Evolutionary conservation across 768 basidiomycete species (phyloP).

Genomic region (Melanogaster broomeanus): DNA sequence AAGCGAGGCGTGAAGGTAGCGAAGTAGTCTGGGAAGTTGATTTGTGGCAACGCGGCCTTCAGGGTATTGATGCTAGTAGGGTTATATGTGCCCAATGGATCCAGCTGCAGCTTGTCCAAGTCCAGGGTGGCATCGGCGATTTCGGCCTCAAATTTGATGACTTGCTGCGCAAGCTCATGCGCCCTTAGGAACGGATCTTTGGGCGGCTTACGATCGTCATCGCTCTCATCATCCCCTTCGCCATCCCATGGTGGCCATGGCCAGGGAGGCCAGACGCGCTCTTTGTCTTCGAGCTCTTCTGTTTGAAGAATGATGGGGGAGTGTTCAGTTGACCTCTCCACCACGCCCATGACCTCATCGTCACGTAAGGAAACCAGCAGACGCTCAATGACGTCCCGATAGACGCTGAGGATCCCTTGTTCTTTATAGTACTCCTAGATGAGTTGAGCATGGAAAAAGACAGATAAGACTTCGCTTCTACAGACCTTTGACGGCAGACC

Average conservation of each 20-base stretch:
- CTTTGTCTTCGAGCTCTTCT: constrained; percentile 36
- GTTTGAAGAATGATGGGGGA: constrained; percentile 35
- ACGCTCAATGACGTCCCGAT: constrained; percentile 65
- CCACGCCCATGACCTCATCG: constrained; percentile 27
- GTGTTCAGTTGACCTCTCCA: constrained; percentile 8
- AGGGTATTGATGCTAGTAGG: constrained; percentile 72
- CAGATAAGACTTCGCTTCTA: not conserved
- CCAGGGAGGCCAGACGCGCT: constrained; percentile 72
- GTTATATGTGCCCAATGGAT: constrained; percentile 90
- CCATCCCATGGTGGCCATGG: constrained; percentile 86
- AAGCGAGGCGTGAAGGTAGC: constrained; percentile 78
- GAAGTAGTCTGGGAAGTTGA: constrained; percentile 86
- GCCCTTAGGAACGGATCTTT: constrained; percentile 45
- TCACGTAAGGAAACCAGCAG: constrained; percentile 64
- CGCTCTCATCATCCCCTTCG: constrained; percentile 52
- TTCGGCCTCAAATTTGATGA: constrained; percentile 76
- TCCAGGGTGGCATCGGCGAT: constrained; percentile 82
- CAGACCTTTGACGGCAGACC: constrained; percentile 86
- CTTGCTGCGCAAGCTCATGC: constrained; percentile 63
- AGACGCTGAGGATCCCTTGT: constrained; percentile 63
- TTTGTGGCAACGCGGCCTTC: constrained; percentile 65
- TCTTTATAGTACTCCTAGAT: constrained; percentile 89
- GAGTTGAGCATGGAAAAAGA: constrained; percentile 1
- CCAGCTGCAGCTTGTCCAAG: constrained; percentile 70
- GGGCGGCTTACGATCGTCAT: constrained; percentile 37